These are phyloP conservation scores for Astrothelium subdiscretum DNA, from an alignment of 495 filamentous ascomycete genomes.

Conservation along the genomic window DNA sequence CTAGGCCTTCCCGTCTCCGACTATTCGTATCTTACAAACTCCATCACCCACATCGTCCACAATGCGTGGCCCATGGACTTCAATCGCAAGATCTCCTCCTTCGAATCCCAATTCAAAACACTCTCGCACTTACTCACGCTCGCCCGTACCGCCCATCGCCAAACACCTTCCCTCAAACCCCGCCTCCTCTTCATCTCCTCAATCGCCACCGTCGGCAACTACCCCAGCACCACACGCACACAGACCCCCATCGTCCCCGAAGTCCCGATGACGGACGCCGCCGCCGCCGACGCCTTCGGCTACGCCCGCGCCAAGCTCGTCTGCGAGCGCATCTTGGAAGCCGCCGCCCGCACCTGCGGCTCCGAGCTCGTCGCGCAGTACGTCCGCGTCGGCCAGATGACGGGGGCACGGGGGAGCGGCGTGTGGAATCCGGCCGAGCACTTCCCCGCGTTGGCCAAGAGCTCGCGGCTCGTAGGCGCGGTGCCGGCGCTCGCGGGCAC, in stretches of 20 bases:
- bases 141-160: background rate
- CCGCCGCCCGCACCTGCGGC: background rate
- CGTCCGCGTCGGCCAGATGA: background rate
- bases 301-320: background rate
- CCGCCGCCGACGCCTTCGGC: background rate
- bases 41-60: slow-evolving; percentile 4
- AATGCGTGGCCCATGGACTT: slow-evolving; percentile 5
- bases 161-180: background rate
- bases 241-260: background rate
- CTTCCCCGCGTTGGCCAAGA: background rate
- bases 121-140: background rate
- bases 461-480: background rate
- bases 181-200: background rate
- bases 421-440: background rate
- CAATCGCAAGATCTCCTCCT: background rate
- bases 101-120: slow-evolving; percentile 2
- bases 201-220: background rate
- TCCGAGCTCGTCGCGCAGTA: background rate
- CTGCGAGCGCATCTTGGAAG: background rate
- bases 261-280: background rate
- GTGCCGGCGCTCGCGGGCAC: background rate
- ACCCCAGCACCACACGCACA: background rate
- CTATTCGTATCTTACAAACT: background rate
- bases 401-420: background rate
- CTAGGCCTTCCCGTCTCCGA: background rate